Base-by-base conservation (phyloP, 148 eudicot genomes). In the Rheum nobile region DNA sequence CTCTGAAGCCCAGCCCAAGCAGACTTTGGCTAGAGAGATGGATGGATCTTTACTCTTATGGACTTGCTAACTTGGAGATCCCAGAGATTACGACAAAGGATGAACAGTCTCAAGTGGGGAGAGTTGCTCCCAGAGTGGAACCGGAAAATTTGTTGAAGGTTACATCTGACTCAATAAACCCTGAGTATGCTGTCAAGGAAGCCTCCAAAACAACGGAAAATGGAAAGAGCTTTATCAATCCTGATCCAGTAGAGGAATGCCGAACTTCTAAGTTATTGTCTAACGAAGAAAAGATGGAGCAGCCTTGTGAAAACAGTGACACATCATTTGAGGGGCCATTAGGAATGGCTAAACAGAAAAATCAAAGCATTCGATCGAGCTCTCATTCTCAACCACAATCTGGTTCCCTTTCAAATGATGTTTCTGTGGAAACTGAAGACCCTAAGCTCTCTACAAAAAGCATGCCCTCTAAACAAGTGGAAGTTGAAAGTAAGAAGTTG, bases 11-110 rank as follows among this genome's bases (percentile, higher is more conserved):
- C 28, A 87, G 87, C 79, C 88, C 91, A 3, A 84, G 92, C 69
- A 91, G 98, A 97, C 75, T 79, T 72, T 94, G 98, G 98, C 81
- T 94, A 73, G 98, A 94, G 77, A 86, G 96, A 75, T 94, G 98
- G 98, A 90, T 89, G 97, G 77, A 89, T 19, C 86, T 82, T 80
- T 85, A 88, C 57, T 80, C 83, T 29, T 43, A 74, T 17, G 82
- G 48, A 70, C 68, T 22, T 71, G 55, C 71, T 44, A 76, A 76
- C 48, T 74, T 78, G 47, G 82, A 57, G 39, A 57, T 77, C 48
- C 70, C 14, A 42, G 85, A 77, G 72, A 63, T 76, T 55, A 44
- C 21, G 44, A 61, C 50, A 39, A n/a, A 41, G 6, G 50, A 78
- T 61, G 75, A 21, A 21, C 69, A 63, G 32, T 75, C 34, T 34